Percentiles rank a stretch among this genome's conserved stretches.
Evolutionary conservation across 169 alveolate species (phyloP).

Genomic region (Eimeria brunetti): DNA sequence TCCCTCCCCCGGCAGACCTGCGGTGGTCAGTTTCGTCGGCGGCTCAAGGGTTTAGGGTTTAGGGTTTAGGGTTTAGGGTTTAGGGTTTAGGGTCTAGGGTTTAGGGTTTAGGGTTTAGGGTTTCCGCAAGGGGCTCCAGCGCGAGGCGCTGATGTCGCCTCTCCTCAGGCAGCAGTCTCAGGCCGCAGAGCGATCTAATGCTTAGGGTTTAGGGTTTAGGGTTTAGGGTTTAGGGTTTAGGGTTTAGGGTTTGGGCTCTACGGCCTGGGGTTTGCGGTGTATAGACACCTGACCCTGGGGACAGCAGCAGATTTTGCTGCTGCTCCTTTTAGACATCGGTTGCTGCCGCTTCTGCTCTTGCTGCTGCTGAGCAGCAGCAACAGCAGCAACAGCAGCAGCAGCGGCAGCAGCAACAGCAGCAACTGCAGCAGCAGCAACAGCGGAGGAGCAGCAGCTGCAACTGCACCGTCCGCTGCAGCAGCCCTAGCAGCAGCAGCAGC

Average conservation of each 20-base stretch:
- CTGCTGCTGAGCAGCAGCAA: not conserved
- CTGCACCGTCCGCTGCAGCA: too few relatives aligned
- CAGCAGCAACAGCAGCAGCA: constrained; percentile 3
- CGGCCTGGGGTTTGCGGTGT: not conserved
- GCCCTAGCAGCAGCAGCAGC: too few relatives aligned
- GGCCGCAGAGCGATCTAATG: constrained; percentile 83
- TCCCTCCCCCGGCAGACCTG: not conserved
- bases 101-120: constrained; percentile 1
- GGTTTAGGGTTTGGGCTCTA: not conserved
- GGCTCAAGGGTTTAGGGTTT: not conserved
- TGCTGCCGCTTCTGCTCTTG: not conserved
- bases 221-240: constrained; percentile 37
- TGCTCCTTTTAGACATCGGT: not conserved
- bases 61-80: not conserved
- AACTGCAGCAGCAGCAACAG: not conserved
- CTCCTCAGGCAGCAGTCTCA: constrained; percentile 88
- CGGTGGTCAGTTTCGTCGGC: not conserved
- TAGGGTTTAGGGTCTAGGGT: not conserved
- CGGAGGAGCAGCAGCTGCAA: not conserved
- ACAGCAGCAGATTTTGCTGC: too few relatives aligned
- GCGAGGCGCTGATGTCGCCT: not conserved
- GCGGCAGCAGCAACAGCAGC: not conserved
- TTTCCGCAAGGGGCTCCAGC: not conserved
- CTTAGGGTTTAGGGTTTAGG: constrained; percentile 33
- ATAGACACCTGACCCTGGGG: too few relatives aligned